Base-by-base conservation (phyloP, 805 yeast genomes). In the Candida silvatica region DNA sequence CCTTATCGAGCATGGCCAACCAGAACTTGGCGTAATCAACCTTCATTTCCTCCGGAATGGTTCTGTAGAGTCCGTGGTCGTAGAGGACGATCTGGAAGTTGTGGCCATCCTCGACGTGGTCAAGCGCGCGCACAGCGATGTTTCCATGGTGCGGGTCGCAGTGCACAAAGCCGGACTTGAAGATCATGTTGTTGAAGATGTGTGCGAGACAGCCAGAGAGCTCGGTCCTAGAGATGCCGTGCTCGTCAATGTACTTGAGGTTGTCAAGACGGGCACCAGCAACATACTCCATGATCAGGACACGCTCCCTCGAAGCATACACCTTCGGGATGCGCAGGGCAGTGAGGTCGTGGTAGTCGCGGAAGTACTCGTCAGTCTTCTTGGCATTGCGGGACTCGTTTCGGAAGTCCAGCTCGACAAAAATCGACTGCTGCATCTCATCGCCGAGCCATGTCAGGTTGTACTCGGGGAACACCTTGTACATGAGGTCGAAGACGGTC, bases 121-220 rank as follows among this genome's bases (percentile, higher is more conserved):
- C 47, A 5, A 67, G 58, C 23, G 67, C 59, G 37, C 87, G 64
- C 17, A 92, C 85, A 0, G 97, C 96, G 39, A 92, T 63, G 50
- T 92, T 92, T 0, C 99, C 99, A 8, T 95, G 95, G 55, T 92
- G 99, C 1, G 98, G 98, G 55, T 92, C 99, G 61, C 98, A 92
- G 55, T 92, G 99, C 29, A 92, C 72, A 17, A 86, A 95, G 19
- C 77, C 79, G 1, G 96, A 94, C 2, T 94, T 80, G 62, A 92
- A 92, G 27, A 92, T 86, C 99, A 92, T 92, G 51, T 77, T 79
- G 62, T 90, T 85, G 65, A 92, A 92, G 20, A 86, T 78, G 47
- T 90, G 95, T 0, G 96, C 77, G 26, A 92, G 65, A 53, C 97
- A 90, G 5, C 79, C 62, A 2, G 94, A 79, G 6, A 92, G 94